A percentile compares a stretch with the other conserved stretches of the same genome.
These are phyloP conservation scores for Naganishia cerealis DNA, from an alignment of 1,284 basidiomycete species.

Conservation along the genomic window DNA sequence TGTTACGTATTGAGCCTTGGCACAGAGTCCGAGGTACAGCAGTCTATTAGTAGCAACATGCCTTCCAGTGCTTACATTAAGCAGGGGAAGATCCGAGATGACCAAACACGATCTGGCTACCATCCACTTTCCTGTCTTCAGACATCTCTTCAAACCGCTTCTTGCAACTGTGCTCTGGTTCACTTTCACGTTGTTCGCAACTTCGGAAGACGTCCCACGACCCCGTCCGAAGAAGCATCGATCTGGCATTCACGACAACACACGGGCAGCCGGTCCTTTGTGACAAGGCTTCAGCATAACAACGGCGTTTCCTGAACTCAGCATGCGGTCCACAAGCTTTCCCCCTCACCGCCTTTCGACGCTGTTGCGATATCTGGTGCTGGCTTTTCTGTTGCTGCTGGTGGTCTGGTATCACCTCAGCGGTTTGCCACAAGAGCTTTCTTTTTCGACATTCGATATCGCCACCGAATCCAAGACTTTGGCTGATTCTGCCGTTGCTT, in stretches of 20 bases:
- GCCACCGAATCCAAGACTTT: background rate
- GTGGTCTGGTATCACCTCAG: constrained; percentile 1
- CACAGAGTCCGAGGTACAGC: background rate
- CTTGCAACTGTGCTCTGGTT: background rate
- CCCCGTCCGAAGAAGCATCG: background rate
- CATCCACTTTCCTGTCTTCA: background rate
- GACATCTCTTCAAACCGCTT: background rate
- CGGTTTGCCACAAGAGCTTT: background rate
- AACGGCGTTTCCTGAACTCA: background rate
- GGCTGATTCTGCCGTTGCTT: constrained; percentile 6
- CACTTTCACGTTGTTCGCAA: background rate
- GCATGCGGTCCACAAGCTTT: background rate
- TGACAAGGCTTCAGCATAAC: background rate
- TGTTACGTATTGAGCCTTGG: background rate
- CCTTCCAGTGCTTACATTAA: background rate
- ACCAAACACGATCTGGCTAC: background rate
- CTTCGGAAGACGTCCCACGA: background rate
- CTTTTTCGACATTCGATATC: background rate
- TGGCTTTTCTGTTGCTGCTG: background rate
- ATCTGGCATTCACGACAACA: background rate
- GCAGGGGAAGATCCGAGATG: background rate
- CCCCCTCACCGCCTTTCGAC: background rate
- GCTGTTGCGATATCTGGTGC: background rate
- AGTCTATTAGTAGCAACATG: background rate
- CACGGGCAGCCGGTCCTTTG: background rate